Conservation (phyloP, 73 alveolate species). For the Paramecium caudatum region DNA sequence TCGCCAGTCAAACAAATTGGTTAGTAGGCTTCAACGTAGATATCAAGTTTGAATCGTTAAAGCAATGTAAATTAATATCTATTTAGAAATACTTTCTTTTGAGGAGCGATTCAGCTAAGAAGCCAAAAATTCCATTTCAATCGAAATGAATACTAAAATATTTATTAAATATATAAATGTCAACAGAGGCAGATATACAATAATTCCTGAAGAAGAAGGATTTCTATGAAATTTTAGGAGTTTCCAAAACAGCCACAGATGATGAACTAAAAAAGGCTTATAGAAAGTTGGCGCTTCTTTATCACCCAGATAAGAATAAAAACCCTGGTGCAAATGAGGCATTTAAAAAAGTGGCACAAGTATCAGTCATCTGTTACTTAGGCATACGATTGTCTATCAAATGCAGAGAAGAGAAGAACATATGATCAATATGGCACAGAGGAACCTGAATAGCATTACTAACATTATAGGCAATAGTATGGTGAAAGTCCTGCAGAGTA, state of each 20-base stretch:
- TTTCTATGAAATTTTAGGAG: conserved; percentile 90
- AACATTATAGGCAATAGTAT: conserved; percentile 65
- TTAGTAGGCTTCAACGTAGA: background rate
- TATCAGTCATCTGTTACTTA: background rate
- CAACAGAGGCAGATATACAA: conserved; percentile 74
- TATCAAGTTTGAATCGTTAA: background rate
- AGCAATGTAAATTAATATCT: background rate
- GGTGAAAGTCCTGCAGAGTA: conserved; percentile 70
- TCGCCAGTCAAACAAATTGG: conserved; percentile 2
- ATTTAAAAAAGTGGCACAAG: conserved; percentile 82
- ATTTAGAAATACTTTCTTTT: background rate
- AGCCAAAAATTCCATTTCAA: background rate
- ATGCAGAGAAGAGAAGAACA: conserved; percentile 66
- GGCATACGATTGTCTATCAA: conserved; percentile 73
- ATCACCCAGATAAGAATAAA: conserved; percentile 94
- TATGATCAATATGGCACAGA: conserved; percentile 75
- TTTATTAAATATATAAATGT: conserved; percentile 33
- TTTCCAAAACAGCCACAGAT: conserved; percentile 85
- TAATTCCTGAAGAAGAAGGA: conserved; percentile 78
- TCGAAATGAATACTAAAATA: background rate
- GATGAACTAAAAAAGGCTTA: conserved; percentile 92
- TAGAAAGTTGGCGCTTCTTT: conserved; percentile 88
- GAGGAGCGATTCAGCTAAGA: conserved; percentile 21
- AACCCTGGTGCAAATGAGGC: conserved; percentile 85
- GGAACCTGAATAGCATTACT: conserved; percentile 65